A percentile compares a stretch with the other conserved stretches of the same genome.
phyloP scores from a whole-genome alignment of 371 early-diverging fungal genomes.

The Batrachochytrium dendrobatidis region DNA sequence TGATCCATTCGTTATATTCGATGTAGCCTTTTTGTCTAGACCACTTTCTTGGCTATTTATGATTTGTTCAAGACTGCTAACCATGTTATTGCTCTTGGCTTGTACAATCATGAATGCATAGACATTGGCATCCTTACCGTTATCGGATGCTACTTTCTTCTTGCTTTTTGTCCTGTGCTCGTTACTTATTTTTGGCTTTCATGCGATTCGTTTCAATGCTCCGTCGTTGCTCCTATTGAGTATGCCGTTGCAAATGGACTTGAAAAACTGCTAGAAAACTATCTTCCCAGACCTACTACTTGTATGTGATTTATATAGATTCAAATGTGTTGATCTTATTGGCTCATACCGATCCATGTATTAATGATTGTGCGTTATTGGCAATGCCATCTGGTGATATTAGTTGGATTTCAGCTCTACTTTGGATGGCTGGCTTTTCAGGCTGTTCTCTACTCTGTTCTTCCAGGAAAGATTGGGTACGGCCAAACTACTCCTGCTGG shows the following conservation, averaged over 20 bases:
- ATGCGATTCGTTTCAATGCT: constrained; percentile 57
- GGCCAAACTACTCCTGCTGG: constrained; percentile 81
- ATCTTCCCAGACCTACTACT: constrained; percentile 33
- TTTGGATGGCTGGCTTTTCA: constrained; percentile 66
- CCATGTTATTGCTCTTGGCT: not conserved
- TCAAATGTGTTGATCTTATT: not conserved
- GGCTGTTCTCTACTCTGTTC: constrained; percentile 50
- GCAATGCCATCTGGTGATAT: no score
- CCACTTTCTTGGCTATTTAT: not conserved
- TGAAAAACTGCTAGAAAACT: constrained; percentile 11
- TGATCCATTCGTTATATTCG: not conserved
- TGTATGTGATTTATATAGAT: constrained; percentile 15
- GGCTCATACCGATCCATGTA: not conserved
- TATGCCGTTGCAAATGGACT: constrained; percentile 26
- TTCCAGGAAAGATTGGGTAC: constrained; percentile 62
- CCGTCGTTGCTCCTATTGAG: constrained; percentile 49
- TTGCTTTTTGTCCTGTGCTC: constrained; percentile 56
- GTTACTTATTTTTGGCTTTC: constrained; percentile 60
- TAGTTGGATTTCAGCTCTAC: constrained; percentile 47
- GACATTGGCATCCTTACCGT: constrained; percentile 46
- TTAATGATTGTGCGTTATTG: not conserved
- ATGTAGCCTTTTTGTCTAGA: not conserved
- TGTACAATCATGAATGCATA: no score
- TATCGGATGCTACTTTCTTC: constrained; percentile 37
- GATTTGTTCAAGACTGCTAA: not conserved